Evolutionary conservation across 1,284 basidiomycete genomes (phyloP), one percentile per base, ranked within the genome.

Genomic region (Ustilago loliicola): DNA sequence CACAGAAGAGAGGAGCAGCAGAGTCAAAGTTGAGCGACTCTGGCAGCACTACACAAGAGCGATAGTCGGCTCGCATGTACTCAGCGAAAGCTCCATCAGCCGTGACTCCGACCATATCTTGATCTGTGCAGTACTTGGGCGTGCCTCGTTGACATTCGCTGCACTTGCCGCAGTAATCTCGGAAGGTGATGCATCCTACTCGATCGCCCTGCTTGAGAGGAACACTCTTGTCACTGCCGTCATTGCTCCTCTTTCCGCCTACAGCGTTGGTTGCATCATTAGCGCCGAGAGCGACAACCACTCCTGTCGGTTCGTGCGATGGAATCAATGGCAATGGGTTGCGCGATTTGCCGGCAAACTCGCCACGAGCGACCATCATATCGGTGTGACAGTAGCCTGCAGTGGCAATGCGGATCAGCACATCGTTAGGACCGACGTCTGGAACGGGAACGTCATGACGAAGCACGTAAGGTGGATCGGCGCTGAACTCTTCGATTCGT

Each of bases 1-100:
- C 87, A 64, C 87, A 89, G 55, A 88, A 79, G 2, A 88, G 78
- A 8, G 88, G 88, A 2, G 87, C 88, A 13, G 83, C 83, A 9
- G 68, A 34, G 38, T 55, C 69, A 50, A 59, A 84, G 61, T 27
- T 75, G 23, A 83, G 55, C 27, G 11, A 25, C 10, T 84, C 80
- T 2, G 83, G 81, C 19, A 84, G 72, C 47, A 64, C 68, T 58
- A 77, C 73, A 27, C 80, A 77, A 15, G 80, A 83, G 2, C 63
- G 47, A 19, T 77, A 68, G 32, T 79, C 66, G n/a, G 80, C 68
- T 9, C 79, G 76, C 61, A 77, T 79, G 65, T 71, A 73, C 34
- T 83, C 80, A 7, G 79, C 77, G 40, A 84, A 80, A 11, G 72
- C 77, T 13, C 80, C 83, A 50, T 77, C 60, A 9, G 80, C 66